Evolutionary conservation across 2,329 filamentous ascomycete genomes (phyloP), one percentile per base, ranked within the genome.

Genomic region (Penicillium glabrum): DNA sequence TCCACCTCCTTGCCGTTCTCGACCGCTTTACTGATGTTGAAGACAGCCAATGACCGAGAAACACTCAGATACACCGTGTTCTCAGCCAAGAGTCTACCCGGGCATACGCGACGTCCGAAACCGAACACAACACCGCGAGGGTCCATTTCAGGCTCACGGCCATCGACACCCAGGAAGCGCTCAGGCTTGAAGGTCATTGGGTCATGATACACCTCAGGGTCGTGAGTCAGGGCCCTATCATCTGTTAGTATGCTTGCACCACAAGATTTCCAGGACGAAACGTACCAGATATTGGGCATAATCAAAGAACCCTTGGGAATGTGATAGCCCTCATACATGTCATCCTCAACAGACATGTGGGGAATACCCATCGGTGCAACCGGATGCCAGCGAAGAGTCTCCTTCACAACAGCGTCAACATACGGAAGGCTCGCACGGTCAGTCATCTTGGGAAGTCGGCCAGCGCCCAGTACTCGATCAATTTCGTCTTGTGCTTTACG

Each of bases 401-500:
- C 76, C 43, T 75, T 74, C n/a, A 77, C 67, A 4, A 77, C 16
- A 1, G 73, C 73, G 14, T 72, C 51, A n/a, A 77, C 58, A 41
- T 75, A 77, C 0, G 75, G 75, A 1, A 78, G 64, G 2, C 61
- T 63, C 0, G 57, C 43, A 3, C 68, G 76, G 46, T 81, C 80
- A 0, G 68, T 60, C 39, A 75, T 75, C 5, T 65, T 75, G 0
- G 74, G 69, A 3, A 75, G 71, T 0, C 64, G 60, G 23, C 67
- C 56, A 1, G 50, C 10, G 26, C 74, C 76, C 8, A 77, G 44
- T 3, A 78, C 74, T 2, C 59, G 63, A 54, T 79, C 76, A 21
- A 80, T 68, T 53, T 79, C 75, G 14, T 71, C 69, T 31, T 82
- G 77, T 0, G 79, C 79, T 59, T 82, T 83, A 1, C 75, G 75